These are phyloP conservation scores for Aspergillus cejpii DNA, from an alignment of 2,329 filamentous ascomycete species.

Conservation along the genomic window DNA sequence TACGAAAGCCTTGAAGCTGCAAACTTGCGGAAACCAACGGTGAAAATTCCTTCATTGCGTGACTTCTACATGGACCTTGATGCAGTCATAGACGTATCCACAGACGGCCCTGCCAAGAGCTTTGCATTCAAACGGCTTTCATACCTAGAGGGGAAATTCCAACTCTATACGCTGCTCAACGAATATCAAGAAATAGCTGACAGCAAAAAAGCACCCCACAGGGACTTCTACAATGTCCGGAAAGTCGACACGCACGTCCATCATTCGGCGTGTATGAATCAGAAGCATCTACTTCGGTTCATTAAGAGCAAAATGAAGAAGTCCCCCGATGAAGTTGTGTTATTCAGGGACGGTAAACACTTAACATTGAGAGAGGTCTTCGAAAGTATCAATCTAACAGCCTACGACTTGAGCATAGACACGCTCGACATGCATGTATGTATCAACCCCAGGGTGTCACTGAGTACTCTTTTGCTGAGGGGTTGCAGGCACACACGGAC, in stretches of 20 bases:
- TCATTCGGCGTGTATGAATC: constrained; percentile 99
- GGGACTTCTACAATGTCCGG: constrained; percentile 98
- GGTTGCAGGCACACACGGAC: constrained; percentile 74
- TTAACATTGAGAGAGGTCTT: constrained; percentile 90
- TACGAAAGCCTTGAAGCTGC: constrained; percentile 63
- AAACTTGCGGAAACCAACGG: constrained; percentile 60
- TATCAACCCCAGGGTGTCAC: constrained; percentile 16
- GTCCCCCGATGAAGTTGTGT: constrained; percentile 84
- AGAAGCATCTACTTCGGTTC: constrained; percentile 94
- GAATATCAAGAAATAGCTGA: constrained; percentile 98
- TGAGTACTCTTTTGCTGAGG: constrained; percentile 10
- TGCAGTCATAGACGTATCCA: constrained; percentile 76
- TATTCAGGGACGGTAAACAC: constrained; percentile 86
- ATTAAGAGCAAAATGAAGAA: constrained; percentile 99
- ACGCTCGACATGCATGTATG: constrained; percentile 96
- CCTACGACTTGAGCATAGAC: constrained; percentile 96
- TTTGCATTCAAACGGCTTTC: constrained; percentile 92
- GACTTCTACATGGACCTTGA: constrained; percentile 97
- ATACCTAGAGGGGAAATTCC: constrained; percentile 95
- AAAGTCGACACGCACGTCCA: constrained; percentile 99
- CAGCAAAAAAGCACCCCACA: constrained; percentile 93
- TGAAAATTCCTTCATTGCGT: constrained; percentile 81
- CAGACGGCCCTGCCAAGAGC: constrained; percentile 91
- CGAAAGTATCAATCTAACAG: constrained; percentile 92
- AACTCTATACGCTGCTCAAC: constrained; percentile 85